phyloP scores from a whole-genome alignment of 208 protist species.

The Naegleria gruberi region DNA sequence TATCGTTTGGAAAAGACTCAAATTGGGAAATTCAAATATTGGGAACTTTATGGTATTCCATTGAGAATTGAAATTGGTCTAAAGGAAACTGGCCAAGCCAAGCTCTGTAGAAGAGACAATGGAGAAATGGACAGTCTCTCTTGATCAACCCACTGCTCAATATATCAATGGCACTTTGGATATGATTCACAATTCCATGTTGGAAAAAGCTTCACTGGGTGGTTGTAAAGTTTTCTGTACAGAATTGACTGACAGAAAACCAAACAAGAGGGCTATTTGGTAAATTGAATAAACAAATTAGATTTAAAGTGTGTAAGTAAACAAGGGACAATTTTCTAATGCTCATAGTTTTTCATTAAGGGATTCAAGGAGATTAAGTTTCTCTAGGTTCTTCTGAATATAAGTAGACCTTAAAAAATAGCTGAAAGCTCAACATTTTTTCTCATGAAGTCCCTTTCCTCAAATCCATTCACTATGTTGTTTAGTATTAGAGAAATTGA shows the following conservation, averaged over 20 bases:
- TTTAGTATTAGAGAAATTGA: too few relatives aligned
- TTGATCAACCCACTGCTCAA: constrained; percentile 44
- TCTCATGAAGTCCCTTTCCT: too few relatives aligned
- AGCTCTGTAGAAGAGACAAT: constrained; percentile 57
- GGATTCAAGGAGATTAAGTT: too few relatives aligned
- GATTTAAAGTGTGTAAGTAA: too few relatives aligned
- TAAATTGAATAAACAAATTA: too few relatives aligned
- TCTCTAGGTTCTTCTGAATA: too few relatives aligned
- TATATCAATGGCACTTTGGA: constrained; percentile 58
- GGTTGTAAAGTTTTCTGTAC: constrained; percentile 59
- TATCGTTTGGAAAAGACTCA: constrained; percentile 85
- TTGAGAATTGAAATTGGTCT: constrained; percentile 94
- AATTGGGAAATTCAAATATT: constrained; percentile 96
- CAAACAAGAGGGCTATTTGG: not conserved
- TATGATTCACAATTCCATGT: constrained; percentile 77
- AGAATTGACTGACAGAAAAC: not conserved
- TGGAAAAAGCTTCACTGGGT: constrained; percentile 57
- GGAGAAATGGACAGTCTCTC: constrained; percentile 53
- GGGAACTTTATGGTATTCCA: constrained; percentile 93
- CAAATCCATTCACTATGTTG: too few relatives aligned
- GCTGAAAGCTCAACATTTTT: too few relatives aligned
- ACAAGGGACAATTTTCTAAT: too few relatives aligned
- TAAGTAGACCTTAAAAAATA: too few relatives aligned
- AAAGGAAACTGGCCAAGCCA: constrained; percentile 54
- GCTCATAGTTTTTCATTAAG: too few relatives aligned